Evolutionary conservation across 345 rosid species (phyloP), one percentile per base, ranked within the genome.

Genomic region (Microthlaspi erraticum): DNA sequence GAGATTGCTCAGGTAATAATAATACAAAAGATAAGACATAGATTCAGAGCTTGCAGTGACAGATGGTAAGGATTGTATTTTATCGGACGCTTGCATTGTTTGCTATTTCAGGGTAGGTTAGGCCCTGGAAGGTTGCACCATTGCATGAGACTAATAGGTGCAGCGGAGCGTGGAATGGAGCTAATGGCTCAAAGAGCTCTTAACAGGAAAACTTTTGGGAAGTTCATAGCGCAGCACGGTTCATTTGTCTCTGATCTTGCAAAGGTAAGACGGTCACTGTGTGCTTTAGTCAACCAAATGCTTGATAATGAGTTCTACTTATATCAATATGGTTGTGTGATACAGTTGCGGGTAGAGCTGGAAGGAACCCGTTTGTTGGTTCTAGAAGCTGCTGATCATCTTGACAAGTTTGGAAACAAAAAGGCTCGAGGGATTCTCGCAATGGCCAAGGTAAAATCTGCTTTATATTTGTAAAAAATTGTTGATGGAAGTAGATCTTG

Each of bases 41-140:
- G 46, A 32, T 75, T 45, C 29, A 41, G 62, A 12, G 51, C 6
- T 53, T 62, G 64, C 17, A 13, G 43, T 68, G 17, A 52, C 43
- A 53, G 33, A 51, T 32, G 12, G 37, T 23, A 72, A 23, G 12
- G 37, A 33, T 42, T 42, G 29, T 59, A 53, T 37, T 72, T 45
- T 45, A 72, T 46, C 2, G 6, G 54, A 13, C 2, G 10, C 26
- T 60, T 41, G 61, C 11, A 9, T 45, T 72, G 54, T 72, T 68
- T 80, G 43, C 37, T 20, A 68, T 52, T 66, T 65, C 86, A 94
- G 99, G 99, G 97, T 66, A 86, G 99, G 81, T 81, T 94, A 61
- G 99, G 99, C 54, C 99, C 99, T 1, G 99, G 99, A 79, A 89
- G 99, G 75, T 76, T 91, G 91, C 98, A 93, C 83, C 98, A 93